Evolutionary conservation across 2,329 filamentous ascomycete genomes (phyloP), one percentile per base, ranked within the genome.

Genomic region (Talaromyces sp.): DNA sequence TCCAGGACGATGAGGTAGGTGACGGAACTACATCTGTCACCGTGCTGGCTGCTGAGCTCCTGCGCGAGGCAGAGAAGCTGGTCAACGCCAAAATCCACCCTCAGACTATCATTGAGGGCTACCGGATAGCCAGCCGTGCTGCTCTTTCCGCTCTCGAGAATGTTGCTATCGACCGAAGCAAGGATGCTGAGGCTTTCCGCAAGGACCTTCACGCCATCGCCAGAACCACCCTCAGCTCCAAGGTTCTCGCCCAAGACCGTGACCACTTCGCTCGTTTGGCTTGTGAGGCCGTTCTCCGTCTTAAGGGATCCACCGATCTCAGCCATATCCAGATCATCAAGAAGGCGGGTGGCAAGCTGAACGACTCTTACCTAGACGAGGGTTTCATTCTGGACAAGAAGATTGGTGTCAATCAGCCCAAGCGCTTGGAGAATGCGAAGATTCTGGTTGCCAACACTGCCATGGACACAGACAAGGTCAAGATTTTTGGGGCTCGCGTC

Each of bases 401-500:
- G 80, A 96, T 99, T 62, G 94, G 94, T 63, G 93, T 97, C 53
- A 97, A 97, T 80, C 94, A 99, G 76, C 94, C 94, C 49, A 97
- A 97, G 82, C 84, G 91, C 54, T 81, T 99, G 68, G 93, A 97
- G 75, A 97, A 99, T 74, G 94, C 93, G 62, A 99, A 97, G 81
- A 99, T 99, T 62, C 78, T 99, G 51, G 90, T 99, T 19, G 94
- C 94, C 60, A 99, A 99, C 79, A 99, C 94, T 9, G 89, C 92
- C 11, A 99, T 99, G 94, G 94, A 99, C 76, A 99, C 94, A 32
- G 94, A 99, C 79, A 99, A 99, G 82, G 90, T 99, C 80, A 99
- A 99, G 84, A 97, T 99, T 68, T 99, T 99, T 67, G 94, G 94
- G 59, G 94, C 94, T 14, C 86, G 93, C 54, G 91, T 99, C 68